A percentile compares a stretch with the other conserved stretches of the same genome.
These are phyloP conservation scores for Scolecobasidium constrictum DNA, from an alignment of 2,329 filamentous ascomycete species.

Conservation along the genomic window DNA sequence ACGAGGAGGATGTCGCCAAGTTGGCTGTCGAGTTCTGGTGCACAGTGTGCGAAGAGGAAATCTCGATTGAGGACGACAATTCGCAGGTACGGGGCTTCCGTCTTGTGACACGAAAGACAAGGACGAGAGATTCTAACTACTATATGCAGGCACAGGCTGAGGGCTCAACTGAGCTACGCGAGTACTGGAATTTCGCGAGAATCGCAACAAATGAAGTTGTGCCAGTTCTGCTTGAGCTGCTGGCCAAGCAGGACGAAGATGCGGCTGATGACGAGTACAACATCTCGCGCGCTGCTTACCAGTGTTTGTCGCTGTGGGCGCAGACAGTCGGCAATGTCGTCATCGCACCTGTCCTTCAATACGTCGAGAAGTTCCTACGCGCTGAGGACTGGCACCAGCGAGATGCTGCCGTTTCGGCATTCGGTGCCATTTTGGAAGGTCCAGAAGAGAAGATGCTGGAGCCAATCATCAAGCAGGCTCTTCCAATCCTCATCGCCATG, in stretches of 20 bases:
- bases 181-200: slow-evolving; percentile 91
- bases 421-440: slow-evolving; percentile 97
- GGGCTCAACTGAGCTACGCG: slow-evolving; percentile 71
- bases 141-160: slow-evolving; percentile 47
- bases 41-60: slow-evolving; percentile 98
- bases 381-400: slow-evolving; percentile 89
- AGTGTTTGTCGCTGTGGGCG: slow-evolving; percentile 89
- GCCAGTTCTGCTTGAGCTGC: slow-evolving; percentile 74
- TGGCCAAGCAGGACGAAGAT: slow-evolving; percentile 97
- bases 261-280: slow-evolving; percentile 97
- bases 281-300: slow-evolving; percentile 85
- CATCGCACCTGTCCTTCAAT: slow-evolving; percentile 75
- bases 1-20: slow-evolving; percentile 96
- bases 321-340: slow-evolving; percentile 80
- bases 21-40: slow-evolving; percentile 99
- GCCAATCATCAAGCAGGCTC: slow-evolving; percentile 88
- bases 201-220: slow-evolving; percentile 92
- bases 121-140: no score
- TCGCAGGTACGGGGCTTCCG: slow-evolving; percentile 45
- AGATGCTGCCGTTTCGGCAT: slow-evolving; percentile 92
- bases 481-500: slow-evolving; percentile 87
- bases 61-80: slow-evolving; percentile 96
- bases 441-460: slow-evolving; percentile 87
- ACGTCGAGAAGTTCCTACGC: slow-evolving; percentile 85
- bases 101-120: no score